These are phyloP conservation scores for Aspergillus alliaceus DNA, from an alignment of 2,329 filamentous ascomycete genomes.

Conservation along the genomic window DNA sequence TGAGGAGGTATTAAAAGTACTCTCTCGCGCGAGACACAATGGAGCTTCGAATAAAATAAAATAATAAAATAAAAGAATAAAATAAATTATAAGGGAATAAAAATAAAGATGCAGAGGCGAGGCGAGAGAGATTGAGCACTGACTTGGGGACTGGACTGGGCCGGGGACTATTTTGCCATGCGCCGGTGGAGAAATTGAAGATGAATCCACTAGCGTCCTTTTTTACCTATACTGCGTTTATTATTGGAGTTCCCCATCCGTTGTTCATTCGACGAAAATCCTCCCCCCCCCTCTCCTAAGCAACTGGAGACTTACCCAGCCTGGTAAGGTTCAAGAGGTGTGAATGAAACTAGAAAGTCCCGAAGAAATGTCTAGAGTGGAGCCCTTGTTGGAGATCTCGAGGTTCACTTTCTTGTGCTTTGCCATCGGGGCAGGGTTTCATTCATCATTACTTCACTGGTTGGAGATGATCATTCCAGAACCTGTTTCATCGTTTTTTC, in stretches of 20 bases:
- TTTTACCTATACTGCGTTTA: not conserved
- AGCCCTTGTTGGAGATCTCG: slow-evolving; percentile 8
- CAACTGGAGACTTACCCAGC: not conserved
- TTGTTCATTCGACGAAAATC: not conserved
- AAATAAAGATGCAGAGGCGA: not conserved
- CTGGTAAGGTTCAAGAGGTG: not conserved
- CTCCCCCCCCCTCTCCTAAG: not conserved
- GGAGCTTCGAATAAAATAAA: not conserved
- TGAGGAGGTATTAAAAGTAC: not conserved
- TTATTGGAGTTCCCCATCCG: not conserved
- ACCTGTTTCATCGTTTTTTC: not conserved
- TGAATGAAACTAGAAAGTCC: slow-evolving; percentile 20
- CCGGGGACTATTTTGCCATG: slow-evolving; percentile 15
- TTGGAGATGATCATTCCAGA: not conserved
- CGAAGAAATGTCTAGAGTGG: slow-evolving; percentile 20
- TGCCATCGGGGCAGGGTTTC: not conserved
- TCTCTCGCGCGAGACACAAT: not conserved
- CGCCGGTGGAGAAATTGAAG: slow-evolving; percentile 13
- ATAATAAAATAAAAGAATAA: not conserved
- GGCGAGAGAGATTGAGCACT: slow-evolving; percentile 2
- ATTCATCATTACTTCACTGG: not conserved
- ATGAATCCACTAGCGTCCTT: not conserved
- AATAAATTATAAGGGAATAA: not conserved
- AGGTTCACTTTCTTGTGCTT: not conserved
- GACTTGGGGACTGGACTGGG: not conserved